These are phyloP conservation scores for Lactarius deliciosus DNA, from an alignment of 768 basidiomycete genomes.

Conservation along the genomic window DNA sequence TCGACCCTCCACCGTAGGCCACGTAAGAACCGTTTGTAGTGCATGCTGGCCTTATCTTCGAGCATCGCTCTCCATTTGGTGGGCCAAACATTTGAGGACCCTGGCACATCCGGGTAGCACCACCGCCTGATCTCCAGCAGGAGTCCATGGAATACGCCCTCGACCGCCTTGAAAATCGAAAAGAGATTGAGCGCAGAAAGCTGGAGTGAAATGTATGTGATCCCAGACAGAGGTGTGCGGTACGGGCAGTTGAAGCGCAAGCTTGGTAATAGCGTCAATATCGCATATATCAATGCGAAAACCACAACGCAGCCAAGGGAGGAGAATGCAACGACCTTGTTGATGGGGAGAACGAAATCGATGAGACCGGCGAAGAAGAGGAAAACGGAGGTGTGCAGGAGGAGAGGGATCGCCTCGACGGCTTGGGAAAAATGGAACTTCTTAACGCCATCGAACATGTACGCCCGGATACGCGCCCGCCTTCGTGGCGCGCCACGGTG, in stretches of 20 bases:
- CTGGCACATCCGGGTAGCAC: rapidly evolving
- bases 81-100: background rate
- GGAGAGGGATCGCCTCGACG: background rate
- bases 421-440: background rate
- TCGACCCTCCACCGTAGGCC: background rate
- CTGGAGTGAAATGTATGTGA: background rate
- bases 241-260: background rate
- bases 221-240: constrained; percentile 2
- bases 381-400: background rate
- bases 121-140: background rate
- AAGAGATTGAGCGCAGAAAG: background rate
- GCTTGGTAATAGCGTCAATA: background rate
- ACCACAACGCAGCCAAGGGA: background rate
- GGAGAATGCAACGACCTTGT: background rate
- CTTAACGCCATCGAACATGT: background rate
- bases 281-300: background rate
- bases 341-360: background rate
- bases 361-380: background rate
- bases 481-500: background rate
- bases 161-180: background rate
- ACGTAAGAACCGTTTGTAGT: background rate
- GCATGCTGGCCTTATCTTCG: background rate
- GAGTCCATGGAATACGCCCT: background rate
- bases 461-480: background rate
- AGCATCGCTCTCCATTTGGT: background rate